phyloP scores from a whole-genome alignment of 345 rosid species.

The Viola odorata region DNA sequence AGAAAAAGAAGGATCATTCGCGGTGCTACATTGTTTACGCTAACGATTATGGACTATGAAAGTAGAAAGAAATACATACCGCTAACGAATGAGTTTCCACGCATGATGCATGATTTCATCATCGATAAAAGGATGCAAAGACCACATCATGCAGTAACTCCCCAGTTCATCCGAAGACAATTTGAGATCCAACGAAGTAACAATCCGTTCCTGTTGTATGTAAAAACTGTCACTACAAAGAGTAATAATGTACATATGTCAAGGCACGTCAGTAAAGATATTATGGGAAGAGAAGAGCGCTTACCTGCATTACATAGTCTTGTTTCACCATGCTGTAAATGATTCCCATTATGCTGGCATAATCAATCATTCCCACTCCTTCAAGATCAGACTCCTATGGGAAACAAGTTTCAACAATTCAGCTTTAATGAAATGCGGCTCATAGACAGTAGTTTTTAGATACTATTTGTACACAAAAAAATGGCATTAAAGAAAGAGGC shows the following conservation, averaged over 20 bases:
- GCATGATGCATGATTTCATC: background rate
- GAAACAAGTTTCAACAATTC: background rate
- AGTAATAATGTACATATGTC: background rate
- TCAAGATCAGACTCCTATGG: constrained; percentile 13
- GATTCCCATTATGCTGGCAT: constrained; percentile 47
- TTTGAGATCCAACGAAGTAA: constrained; percentile 53
- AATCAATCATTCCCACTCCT: constrained; percentile 39
- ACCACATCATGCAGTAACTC: background rate
- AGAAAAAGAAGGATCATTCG: too few species aligned
- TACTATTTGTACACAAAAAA: background rate
- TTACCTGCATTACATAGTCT: constrained; percentile 74
- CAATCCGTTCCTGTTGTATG: constrained; percentile 60
- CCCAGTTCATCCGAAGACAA: constrained; percentile 11
- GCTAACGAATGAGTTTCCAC: background rate
- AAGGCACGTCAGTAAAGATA: too few species aligned
- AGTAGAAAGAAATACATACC: background rate
- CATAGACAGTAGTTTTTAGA: too few species aligned
- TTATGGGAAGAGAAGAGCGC: background rate
- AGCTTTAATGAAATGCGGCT: background rate
- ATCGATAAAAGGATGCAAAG: background rate
- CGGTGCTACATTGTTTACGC: too few species aligned
- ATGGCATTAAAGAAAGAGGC: background rate
- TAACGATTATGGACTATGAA: too few species aligned
- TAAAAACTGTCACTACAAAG: background rate
- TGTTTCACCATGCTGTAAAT: constrained; percentile 74